Evolutionary conservation across 2,329 filamentous ascomycete genomes (phyloP).

Genomic region (Fusarium succisae): DNA sequence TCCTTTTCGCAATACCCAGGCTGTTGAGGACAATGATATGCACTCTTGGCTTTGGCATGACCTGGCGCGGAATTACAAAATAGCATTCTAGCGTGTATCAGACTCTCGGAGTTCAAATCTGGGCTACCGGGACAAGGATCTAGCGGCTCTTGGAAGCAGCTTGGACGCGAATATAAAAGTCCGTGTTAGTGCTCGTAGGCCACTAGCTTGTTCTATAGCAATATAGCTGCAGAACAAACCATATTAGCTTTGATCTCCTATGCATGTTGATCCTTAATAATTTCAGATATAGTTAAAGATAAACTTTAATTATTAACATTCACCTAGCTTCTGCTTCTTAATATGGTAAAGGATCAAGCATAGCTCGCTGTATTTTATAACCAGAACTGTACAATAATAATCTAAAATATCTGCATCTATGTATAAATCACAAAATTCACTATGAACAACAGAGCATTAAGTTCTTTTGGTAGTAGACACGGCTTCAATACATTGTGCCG

Average conservation of each 20-base stretch:
- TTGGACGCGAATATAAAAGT: background rate
- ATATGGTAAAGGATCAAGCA: too few relatives aligned
- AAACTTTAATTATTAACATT: too few relatives aligned
- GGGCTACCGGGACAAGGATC: background rate
- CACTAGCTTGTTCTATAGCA: background rate
- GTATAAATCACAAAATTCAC: accelerated
- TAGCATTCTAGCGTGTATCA: background rate
- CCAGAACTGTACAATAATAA: accelerated
- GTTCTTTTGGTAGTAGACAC: too few relatives aligned
- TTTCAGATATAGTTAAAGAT: too few relatives aligned
- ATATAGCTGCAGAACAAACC: background rate
- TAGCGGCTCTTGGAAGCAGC: accelerated
- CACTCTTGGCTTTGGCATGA: background rate
- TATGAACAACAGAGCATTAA: accelerated
- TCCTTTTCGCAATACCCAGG: background rate
- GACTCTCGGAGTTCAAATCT: background rate
- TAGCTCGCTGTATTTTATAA: accelerated
- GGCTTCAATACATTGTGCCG: accelerated
- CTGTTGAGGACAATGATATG: too few relatives aligned
- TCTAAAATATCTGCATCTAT: too few relatives aligned
- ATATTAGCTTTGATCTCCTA: accelerated
- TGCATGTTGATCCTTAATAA: background rate
- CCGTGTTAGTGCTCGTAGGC: background rate
- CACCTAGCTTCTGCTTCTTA: too few relatives aligned
- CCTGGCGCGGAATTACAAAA: background rate